Percentiles rank a stretch among this genome's conserved stretches.
Evolutionary conservation across 1,284 basidiomycete genomes (phyloP).

Genomic region (Ganoderma multipileum): DNA sequence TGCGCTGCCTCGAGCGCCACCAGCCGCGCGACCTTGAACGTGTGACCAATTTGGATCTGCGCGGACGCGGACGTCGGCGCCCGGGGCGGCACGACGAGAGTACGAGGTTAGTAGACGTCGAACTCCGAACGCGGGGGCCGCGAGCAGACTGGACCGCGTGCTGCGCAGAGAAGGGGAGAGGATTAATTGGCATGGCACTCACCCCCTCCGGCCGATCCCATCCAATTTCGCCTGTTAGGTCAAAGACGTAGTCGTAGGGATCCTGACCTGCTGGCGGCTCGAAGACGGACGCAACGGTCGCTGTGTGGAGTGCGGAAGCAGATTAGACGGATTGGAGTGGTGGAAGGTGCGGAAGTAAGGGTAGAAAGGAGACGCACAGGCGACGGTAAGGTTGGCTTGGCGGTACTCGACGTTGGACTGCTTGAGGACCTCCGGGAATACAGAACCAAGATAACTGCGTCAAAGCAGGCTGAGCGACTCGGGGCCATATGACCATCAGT

Average conservation of each 20-base stretch:
- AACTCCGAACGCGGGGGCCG: constrained; percentile 1
- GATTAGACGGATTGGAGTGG: constrained; percentile 16
- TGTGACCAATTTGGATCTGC: constrained; percentile 81
- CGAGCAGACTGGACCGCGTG: constrained; percentile 7
- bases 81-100: constrained; percentile 3
- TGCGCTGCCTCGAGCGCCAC: constrained; percentile 74
- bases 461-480: constrained; percentile 17
- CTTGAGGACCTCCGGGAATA: constrained; percentile 74
- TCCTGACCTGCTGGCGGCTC: constrained; percentile 70
- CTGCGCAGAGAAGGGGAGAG: neutral
- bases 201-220: constrained; percentile 83
- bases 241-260: constrained; percentile 79
- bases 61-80: neutral
- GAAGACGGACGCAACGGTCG: constrained; percentile 68
- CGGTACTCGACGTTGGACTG: constrained; percentile 80
- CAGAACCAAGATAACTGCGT: constrained; percentile 78
- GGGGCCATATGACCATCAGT: neutral
- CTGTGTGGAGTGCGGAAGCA: constrained; percentile 43
- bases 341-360: constrained; percentile 11
- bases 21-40: constrained; percentile 73
- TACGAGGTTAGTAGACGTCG: constrained; percentile 1
- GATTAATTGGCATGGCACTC: constrained; percentile 29
- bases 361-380: constrained; percentile 51
- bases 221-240: constrained; percentile 82
- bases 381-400: constrained; percentile 81